Evolutionary conservation across 2,329 filamentous ascomycete species (phyloP), one percentile per base, ranked within the genome.

Genomic region (Tolypocladium amazonense): DNA sequence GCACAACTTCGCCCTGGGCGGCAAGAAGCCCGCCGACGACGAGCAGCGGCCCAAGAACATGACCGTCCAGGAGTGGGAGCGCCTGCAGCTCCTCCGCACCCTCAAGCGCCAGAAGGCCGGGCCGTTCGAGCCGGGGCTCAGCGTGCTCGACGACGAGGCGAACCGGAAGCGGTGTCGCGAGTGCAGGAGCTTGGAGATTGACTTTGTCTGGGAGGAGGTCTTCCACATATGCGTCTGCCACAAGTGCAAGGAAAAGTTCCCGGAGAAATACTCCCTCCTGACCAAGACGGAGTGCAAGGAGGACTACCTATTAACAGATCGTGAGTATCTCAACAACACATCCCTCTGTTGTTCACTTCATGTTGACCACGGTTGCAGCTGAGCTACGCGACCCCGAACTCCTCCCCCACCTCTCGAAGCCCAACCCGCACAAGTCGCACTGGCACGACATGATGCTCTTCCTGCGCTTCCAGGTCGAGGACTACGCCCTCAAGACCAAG

Each of bases 401-500:
- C 1, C 80, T 99, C 0, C 93, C 93, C 0, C 92, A 95, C 71
- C 81, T 99, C 11, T 88, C 89, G 58, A 87, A 88, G 39, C 93
- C 94, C 1, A 99, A 99, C 68, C 94, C 94, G 0, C 94, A 97
- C 75, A 97, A 97, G 72, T 86, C 89, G 0, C 92, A 92, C 61
- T 99, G 92, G 90, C 92, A 97, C 73, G 91, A 96, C 77, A 99
- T 99, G 94, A 96, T 96, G 88, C 82, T 99, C 2, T 99, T 94
- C 71, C 79, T 99, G 27, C 88, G 94, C 0, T 95, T 86, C 62
- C 94, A 99, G 70, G 90, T 99, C 2, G 94, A 99, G 70, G 91
- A 92, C 60, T 97, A 97, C 70, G 94, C 93, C 0, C 88, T 97
- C 67, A 85, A 81, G 1, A 86, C 85, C 64, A 97, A 97, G 76